Evolutionary conservation across 2,329 filamentous ascomycete species (phyloP), one percentile per base, ranked within the genome.

Genomic region (Daldinia eschscholtzii): DNA sequence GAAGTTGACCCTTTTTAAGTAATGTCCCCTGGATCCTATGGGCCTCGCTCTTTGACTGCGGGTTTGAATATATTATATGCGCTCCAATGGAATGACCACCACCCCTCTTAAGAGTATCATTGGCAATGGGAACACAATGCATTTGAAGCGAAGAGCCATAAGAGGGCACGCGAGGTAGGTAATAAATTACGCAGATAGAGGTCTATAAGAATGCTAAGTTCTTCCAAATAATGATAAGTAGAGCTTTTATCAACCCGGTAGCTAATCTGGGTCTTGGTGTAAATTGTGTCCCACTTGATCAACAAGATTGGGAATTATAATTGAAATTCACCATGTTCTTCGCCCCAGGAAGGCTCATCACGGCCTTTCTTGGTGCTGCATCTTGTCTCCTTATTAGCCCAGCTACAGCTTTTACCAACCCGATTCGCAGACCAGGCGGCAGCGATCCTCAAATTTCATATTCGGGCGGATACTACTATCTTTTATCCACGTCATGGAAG

Each of bases 401-500:
- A 10, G 61, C 30, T 12, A 26, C 52, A 4, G 79, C 81, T 18
- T 88, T 82, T 70, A 84, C 83, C 37, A 88, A 88, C 66, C 85
- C 86, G 0, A 80, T 88, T 57, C 83, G 83, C 39, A 78, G 79
- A 18, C 81, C 80, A 0, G 81, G 84, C 41, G 86, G 87, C 7
- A 83, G 82, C 20, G 86, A 88, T 70, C 85, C 87, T 0, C 84
- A 84, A 67, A 82, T 88, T 5, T 82, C 83, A 0, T 88, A 83
- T 61, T 80, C 80, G 13, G 73, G 64, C 0, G 86, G 85, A 0
- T 88, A 85, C 70, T 89, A 88, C 76, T 88, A 88, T 68, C 79
- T 89, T 30, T 82, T 87, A 70, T 85, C 85, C 0, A 88, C 86
- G 0, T 85, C 85, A 28, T 89, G 85, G 85, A 83, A 79, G 1